Evolutionary conservation across 179 eudicot genomes (phyloP), one percentile per base, ranked within the genome.

Genomic region (Spinacia oleracea): DNA sequence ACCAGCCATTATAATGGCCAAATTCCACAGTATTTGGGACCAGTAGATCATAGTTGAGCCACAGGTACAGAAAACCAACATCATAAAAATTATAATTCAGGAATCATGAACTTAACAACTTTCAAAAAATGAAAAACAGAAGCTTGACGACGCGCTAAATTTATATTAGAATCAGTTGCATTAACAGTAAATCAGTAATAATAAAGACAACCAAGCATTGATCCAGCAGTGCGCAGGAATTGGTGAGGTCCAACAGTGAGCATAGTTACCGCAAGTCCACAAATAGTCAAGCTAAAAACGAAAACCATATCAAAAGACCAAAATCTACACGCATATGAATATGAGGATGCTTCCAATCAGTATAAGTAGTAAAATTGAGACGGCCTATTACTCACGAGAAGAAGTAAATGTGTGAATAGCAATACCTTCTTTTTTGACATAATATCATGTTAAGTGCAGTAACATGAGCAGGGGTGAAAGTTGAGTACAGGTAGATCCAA

Each of bases 371-470:
- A 27, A 53, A 59, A 43, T 27, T 48, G 32, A 6, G 35, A 77
- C 32, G 53, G 55, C 51, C 11, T n/a, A 51, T 23, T 20, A 62
- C 12, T 68, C 34, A 50, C 42, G 70, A 73, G 77, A 48, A 46
- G 84, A 58, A 18, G 50, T 51, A 72, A 77, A 40, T 1, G 46
- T 45, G 27, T 18, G 27, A 51, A 21, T 32, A 74, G 53, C 56
- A 81, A 21, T 87, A 96, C 99, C 99, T 90, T 82, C 84, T 83
- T 82, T 91, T 96, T 63, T 90, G 98, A 81, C 81, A 91, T 80
- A 96, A 83, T 75, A 96, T 83, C 78, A 83, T 69, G 71, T 87
- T 88, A 72, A 96, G 77, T 70, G 90, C 98, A 87, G 89, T 94
- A 72, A 84, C 77, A 81, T 96, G 98, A 82, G 88, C 86, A 73